Evolutionary conservation across 2,329 filamentous ascomycete genomes (phyloP).

Genomic region (Amphichorda felina): DNA sequence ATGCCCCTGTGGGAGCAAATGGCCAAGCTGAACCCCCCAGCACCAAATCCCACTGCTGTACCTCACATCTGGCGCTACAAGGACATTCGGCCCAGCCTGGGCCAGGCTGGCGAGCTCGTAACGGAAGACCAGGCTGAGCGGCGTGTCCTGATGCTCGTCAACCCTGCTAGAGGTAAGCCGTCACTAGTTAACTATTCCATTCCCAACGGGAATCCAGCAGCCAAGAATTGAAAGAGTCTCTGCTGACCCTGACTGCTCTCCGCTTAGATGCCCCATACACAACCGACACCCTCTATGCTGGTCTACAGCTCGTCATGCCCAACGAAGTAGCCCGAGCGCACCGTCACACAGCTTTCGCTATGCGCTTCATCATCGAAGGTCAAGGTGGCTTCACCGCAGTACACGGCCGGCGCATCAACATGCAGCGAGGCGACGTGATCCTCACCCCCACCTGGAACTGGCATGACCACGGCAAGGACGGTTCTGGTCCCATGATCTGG

Average conservation of each 20-base stretch:
- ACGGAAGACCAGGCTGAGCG: slow-evolving; percentile 21
- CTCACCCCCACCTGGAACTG: slow-evolving; percentile 28
- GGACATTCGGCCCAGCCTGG: slow-evolving; percentile 16
- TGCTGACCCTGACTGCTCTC: neutral
- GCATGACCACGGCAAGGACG: slow-evolving; percentile 26
- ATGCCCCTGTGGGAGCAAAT: neutral
- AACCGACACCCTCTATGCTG: slow-evolving; percentile 42
- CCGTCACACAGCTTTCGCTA: slow-evolving; percentile 39
- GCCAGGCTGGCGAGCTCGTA: slow-evolving; percentile 15
- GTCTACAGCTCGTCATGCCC: slow-evolving; percentile 40
- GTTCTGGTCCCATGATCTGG: slow-evolving; percentile 41
- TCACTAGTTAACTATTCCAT: slow-evolving; percentile 5
- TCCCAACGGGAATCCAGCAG: neutral
- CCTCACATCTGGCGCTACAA: slow-evolving; percentile 4
- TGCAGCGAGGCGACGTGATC: slow-evolving; percentile 39
- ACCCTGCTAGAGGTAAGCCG: slow-evolving; percentile 16
- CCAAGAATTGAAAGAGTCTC: too few species aligned
- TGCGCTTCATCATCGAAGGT: slow-evolving; percentile 44
- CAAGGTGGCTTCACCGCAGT: slow-evolving; percentile 41
- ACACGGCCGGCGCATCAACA: slow-evolving; percentile 32
- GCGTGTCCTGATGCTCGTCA: slow-evolving; percentile 23
- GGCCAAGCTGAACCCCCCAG: neutral
- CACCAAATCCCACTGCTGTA: neutral
- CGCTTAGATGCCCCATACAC: slow-evolving; percentile 33
- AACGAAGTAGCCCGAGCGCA: slow-evolving; percentile 39